Percentiles rank a stretch among this genome's conserved stretches.
Evolutionary conservation across 164 flowering plant genomes (phyloP).

Genomic region (Magnolia kwangsiensis): DNA sequence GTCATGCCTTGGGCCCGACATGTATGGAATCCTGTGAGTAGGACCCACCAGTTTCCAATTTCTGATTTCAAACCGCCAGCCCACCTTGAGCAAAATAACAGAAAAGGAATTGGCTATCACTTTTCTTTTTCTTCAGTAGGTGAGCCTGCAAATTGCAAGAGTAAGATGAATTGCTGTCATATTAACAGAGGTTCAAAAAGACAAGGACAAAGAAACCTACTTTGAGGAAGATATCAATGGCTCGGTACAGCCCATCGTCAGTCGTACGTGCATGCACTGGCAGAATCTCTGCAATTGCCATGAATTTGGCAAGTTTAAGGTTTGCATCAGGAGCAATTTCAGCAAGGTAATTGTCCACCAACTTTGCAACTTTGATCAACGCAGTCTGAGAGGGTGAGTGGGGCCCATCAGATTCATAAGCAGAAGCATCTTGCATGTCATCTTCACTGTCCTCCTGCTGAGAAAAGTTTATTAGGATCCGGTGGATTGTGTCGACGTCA

Average conservation of each 20-base stretch:
- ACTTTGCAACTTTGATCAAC: constrained; percentile 59
- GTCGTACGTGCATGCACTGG: constrained; percentile 69
- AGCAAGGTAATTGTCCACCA: constrained; percentile 81
- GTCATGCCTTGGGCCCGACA: too few species aligned
- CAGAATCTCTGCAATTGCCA: constrained; percentile 69
- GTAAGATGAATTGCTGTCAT: background rate
- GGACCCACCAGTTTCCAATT: background rate
- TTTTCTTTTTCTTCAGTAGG: background rate
- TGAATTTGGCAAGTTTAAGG: constrained; percentile 70
- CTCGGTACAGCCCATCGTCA: constrained; percentile 83
- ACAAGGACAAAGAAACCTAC: constrained; percentile 28
- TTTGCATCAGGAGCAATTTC: constrained; percentile 93
- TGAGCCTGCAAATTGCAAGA: background rate
- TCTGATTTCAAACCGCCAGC: background rate
- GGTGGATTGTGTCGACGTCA: constrained; percentile 79
- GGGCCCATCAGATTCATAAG: constrained; percentile 62
- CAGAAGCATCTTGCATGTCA: constrained; percentile 57
- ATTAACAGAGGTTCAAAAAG: background rate
- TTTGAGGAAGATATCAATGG: constrained; percentile 79
- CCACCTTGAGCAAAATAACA: background rate
- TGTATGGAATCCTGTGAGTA: too few species aligned
- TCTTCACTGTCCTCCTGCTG: constrained; percentile 80
- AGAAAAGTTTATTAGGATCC: constrained; percentile 71
- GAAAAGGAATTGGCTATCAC: background rate
- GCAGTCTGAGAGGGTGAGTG: constrained; percentile 70